phyloP scores from a whole-genome alignment of 225 moss, liverwort and hornwort genomes.

The Pseudisothecium myosuroides region DNA sequence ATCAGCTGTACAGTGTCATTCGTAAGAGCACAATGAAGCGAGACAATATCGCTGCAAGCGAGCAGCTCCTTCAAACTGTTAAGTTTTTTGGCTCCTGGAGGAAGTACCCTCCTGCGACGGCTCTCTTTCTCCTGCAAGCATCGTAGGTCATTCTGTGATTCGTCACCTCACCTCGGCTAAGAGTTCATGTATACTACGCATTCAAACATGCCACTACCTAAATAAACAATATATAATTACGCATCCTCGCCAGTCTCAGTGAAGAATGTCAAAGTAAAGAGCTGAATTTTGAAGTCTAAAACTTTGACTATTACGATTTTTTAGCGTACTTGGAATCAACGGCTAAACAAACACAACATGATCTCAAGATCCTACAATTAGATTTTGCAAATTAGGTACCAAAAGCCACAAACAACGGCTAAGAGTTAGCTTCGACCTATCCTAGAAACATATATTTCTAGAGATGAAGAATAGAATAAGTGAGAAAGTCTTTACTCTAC shows the following conservation, averaged over 20 bases:
- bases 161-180: background rate
- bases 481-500: background rate
- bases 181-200: background rate
- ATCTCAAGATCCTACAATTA: background rate
- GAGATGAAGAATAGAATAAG: background rate
- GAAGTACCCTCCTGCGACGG: constrained; percentile 32
- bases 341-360: background rate
- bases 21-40: constrained; percentile 85
- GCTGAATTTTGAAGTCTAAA: background rate
- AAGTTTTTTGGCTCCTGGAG: constrained; percentile 49
- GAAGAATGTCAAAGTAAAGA: background rate
- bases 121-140: constrained; percentile 46
- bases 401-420: background rate
- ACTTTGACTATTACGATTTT: background rate
- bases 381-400: background rate
- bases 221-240: background rate
- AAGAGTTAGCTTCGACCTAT: background rate
- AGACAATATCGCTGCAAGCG: constrained; percentile 69
- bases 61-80: constrained; percentile 74
- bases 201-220: background rate
- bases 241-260: background rate
- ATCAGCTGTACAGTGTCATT: constrained; percentile 88
- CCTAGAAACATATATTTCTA: background rate
- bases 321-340: background rate
- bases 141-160: background rate